Conservation (phyloP, 352 stramenopile species). For the Globisporangium sylvaticum region DNA sequence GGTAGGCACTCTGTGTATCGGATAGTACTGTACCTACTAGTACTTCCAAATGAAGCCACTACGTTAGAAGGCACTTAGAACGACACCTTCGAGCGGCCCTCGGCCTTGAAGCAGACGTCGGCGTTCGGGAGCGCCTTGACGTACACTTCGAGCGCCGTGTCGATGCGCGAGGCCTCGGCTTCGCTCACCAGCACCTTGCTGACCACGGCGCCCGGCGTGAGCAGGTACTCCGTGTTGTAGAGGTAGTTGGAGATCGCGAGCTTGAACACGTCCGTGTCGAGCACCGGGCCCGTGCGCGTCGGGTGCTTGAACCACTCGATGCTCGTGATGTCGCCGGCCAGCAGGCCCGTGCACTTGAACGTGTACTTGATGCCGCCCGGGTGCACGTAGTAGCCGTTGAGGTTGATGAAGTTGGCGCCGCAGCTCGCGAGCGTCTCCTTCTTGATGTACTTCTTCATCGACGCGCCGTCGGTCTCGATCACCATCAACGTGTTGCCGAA, state of each 20-base stretch:
- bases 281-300: conserved; percentile 2
- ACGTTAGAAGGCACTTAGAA: no score
- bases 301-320: conserved; percentile 38
- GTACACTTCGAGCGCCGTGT: conserved; percentile 25
- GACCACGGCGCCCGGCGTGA: conserved; percentile 41
- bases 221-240: conserved; percentile 2
- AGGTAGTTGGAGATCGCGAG: conserved; percentile 25
- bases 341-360: conserved; percentile 20
- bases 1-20: no score
- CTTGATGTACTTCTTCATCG: conserved; percentile 38
- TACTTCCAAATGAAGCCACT: no score
- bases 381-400: conserved; percentile 42
- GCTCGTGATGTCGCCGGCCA: conserved; percentile 24
- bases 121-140: not conserved
- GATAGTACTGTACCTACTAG: no score
- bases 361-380: conserved; percentile 37
- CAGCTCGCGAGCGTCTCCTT: conserved; percentile 31
- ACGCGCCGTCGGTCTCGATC: conserved; percentile 29
- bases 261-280: conserved; percentile 12
- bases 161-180: conserved; percentile 41
- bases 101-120: not conserved
- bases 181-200: conserved; percentile 26
- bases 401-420: conserved; percentile 18
- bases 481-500: conserved; percentile 23
- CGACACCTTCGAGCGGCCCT: conserved; percentile 4